These are phyloP conservation scores for Coniferiporia sulphurascens DNA, from an alignment of 1,284 basidiomycete species.

Conservation along the genomic window DNA sequence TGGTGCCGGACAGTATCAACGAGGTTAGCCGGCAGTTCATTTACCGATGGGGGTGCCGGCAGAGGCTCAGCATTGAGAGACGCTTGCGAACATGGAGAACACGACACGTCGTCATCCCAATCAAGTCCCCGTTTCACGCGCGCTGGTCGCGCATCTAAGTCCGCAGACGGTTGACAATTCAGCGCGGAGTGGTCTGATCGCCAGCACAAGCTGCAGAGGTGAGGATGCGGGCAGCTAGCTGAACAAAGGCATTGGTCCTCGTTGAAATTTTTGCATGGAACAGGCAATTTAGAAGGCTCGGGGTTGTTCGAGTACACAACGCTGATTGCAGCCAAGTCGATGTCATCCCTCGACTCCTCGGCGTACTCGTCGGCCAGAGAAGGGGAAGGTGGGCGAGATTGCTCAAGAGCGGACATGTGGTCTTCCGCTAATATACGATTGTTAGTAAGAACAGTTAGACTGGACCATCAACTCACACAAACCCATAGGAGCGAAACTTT, in stretches of 20 bases:
- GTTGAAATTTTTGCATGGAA: conserved; percentile 11
- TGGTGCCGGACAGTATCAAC: not conserved
- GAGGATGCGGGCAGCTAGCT: conserved; percentile 3
- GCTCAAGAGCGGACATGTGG: not conserved
- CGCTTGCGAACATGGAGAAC: conserved; percentile 7
- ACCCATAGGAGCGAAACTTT: too few species aligned
- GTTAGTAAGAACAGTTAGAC: too few species aligned
- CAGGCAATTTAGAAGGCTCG: not conserved
- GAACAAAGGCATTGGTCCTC: not conserved
- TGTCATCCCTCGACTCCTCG: not conserved
- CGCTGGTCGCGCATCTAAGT: too few species aligned
- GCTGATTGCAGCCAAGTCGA: conserved; percentile 7
- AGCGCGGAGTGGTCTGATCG: not conserved
- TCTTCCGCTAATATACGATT: not conserved
- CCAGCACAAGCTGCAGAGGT: conserved; percentile 6
- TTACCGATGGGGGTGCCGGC: conserved; percentile 1
- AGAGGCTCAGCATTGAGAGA: conserved; percentile 12
- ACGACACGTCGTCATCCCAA: conserved; percentile 4
- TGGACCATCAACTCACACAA: too few species aligned
- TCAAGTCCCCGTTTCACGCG: not conserved
- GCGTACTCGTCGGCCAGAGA: not conserved
- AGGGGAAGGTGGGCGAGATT: not conserved
- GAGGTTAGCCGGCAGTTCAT: conserved; percentile 6
- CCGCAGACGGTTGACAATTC: not conserved
- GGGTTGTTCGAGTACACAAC: not conserved